Evolutionary conservation across 208 protist species (phyloP).

Genomic region (Balamuthia mandrillaris): DNA sequence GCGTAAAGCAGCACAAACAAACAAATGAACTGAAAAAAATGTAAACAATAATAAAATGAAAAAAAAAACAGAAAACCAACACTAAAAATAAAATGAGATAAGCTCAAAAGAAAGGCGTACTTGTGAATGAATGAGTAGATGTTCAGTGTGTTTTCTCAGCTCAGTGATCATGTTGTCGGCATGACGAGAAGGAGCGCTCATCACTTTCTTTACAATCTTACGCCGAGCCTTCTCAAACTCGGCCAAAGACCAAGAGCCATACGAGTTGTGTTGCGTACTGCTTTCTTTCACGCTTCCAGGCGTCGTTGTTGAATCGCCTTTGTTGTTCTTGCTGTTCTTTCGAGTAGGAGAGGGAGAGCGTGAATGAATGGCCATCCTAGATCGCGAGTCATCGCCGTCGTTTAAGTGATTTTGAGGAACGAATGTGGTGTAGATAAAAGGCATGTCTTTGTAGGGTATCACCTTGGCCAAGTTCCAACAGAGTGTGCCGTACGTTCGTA

Average conservation of each 20-base stretch:
- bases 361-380: too few species aligned
- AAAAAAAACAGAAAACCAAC: too few species aligned
- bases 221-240: background rate
- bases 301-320: too few species aligned
- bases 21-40: background rate
- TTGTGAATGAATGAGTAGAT: background rate
- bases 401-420: too few species aligned
- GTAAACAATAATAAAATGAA: too few species aligned
- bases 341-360: too few species aligned
- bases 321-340: too few species aligned
- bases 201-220: background rate
- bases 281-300: too few species aligned
- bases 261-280: too few species aligned
- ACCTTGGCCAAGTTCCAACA: constrained; percentile 88
- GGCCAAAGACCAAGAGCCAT: background rate
- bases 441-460: constrained; percentile 82
- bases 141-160: background rate
- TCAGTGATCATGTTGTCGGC: constrained; percentile 43
- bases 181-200: background rate
- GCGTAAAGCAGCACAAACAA: background rate
- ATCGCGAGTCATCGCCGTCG: too few species aligned
- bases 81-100: too few species aligned
- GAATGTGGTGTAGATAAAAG: constrained; percentile 84
- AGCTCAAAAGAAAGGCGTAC: background rate
- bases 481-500: constrained; percentile 79